Evolutionary conservation across 179 eudicot genomes (phyloP).

Genomic region (Silene coronaria): DNA sequence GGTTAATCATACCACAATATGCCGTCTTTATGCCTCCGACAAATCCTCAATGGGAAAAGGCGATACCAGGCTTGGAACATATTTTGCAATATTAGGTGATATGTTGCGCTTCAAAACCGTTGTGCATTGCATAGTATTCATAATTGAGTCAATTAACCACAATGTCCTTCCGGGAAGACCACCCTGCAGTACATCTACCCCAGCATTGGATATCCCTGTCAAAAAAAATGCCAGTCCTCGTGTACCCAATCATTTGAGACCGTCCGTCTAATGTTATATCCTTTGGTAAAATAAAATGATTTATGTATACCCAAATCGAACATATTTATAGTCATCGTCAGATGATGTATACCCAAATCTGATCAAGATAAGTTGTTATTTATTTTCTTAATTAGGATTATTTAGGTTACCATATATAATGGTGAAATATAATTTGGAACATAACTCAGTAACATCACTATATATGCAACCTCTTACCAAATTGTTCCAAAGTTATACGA

Average conservation of each 20-base stretch:
- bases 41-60: not conserved
- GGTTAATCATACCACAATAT: too few species aligned
- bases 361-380: too few species aligned
- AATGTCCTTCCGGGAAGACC: not conserved
- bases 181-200: not conserved
- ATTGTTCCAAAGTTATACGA: too few species aligned
- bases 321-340: slow-evolving; percentile 20
- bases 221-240: not conserved
- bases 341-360: slow-evolving; percentile 22
- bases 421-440: too few species aligned
- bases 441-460: too few species aligned
- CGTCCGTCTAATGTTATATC: not conserved
- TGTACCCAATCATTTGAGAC: not conserved
- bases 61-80: slow-evolving; percentile 17
- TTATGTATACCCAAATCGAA: slow-evolving; percentile 6
- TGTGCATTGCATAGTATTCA: slow-evolving; percentile 1
- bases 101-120: not conserved
- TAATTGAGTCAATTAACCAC: slow-evolving; percentile 9
- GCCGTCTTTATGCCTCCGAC: not conserved
- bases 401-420: too few species aligned
- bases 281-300: not conserved
- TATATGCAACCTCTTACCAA: too few species aligned
- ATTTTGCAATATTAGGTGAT: not conserved
- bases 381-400: too few species aligned
- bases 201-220: not conserved